Percentiles rank a stretch among this genome's conserved stretches.
phyloP scores from a whole-genome alignment of 129 eudicot genomes.

The Artemisia tridentata region DNA sequence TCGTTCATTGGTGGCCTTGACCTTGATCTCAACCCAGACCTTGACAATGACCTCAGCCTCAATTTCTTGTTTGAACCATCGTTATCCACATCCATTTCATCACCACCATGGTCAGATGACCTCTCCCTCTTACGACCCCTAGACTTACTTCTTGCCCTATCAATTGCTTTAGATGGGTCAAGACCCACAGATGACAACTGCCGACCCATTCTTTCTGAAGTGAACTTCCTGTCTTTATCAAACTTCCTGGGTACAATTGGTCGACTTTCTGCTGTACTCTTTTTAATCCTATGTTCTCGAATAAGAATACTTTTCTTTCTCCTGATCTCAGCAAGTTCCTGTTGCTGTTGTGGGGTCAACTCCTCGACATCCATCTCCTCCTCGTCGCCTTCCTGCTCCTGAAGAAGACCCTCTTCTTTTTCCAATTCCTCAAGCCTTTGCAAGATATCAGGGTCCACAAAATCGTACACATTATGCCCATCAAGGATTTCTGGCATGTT shows the following conservation, averaged over 20 bases:
- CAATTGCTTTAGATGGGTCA: slow-evolving; percentile 67
- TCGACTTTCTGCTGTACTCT: slow-evolving; percentile 84
- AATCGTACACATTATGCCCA: slow-evolving; percentile 88
- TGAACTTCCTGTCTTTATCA: slow-evolving; percentile 64
- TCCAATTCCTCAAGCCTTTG: slow-evolving; percentile 90
- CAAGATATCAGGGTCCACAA: slow-evolving; percentile 81
- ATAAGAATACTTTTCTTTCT: slow-evolving; percentile 79
- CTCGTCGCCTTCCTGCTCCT: slow-evolving; percentile 61
- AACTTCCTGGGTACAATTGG: slow-evolving; percentile 82
- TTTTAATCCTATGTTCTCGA: slow-evolving; percentile 75
- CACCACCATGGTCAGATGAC: slow-evolving; percentile 42
- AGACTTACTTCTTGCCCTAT: slow-evolving; percentile 74
- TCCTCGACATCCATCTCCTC: slow-evolving; percentile 76
- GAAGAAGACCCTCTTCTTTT: slow-evolving; percentile 73
- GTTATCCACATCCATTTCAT: slow-evolving; percentile 65
- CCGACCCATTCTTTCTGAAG: slow-evolving; percentile 81
- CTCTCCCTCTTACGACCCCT: slow-evolving; percentile 95
- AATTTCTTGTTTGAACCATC: slow-evolving; percentile 60
- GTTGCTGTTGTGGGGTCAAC: slow-evolving; percentile 61
- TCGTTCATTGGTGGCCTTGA: slow-evolving; percentile 64
- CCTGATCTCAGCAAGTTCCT: slow-evolving; percentile 60
- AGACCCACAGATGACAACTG: slow-evolving; percentile 68
- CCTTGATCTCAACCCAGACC: slow-evolving; percentile 51
- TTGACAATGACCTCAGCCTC: slow-evolving; percentile 48
- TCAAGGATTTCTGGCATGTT: slow-evolving; percentile 84